Evolutionary conservation across 306 rosid species (phyloP).

Genomic region (Ziziphus jujuba): DNA sequence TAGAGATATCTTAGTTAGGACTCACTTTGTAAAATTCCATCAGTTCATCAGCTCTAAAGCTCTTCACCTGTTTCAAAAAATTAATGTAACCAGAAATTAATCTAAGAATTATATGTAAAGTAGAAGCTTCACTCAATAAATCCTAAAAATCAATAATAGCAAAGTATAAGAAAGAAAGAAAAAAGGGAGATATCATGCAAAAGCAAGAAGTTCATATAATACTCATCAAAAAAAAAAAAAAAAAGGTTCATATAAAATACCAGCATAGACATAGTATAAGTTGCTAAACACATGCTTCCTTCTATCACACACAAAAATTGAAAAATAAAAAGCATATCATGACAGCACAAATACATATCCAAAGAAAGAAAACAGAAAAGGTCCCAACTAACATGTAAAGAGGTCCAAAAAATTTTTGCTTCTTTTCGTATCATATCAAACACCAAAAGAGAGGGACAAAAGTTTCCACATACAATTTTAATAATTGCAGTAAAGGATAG

Average conservation of each 20-base stretch:
- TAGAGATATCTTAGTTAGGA: constrained; percentile 12
- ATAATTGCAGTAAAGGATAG: no score
- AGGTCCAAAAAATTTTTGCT: neutral
- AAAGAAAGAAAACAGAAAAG: neutral
- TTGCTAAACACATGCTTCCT: no score
- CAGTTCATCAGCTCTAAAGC: constrained; percentile 80
- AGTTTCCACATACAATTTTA: no score
- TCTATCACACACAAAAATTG: no score
- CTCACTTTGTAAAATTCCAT: constrained; percentile 95
- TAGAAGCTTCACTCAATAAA: no score
- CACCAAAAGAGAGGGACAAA: neutral
- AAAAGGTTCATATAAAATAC: no score
- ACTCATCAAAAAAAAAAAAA: no score
- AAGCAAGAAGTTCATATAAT: no score
- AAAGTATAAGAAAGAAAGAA: neutral
- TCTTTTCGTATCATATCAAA: neutral
- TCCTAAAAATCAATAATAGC: neutral
- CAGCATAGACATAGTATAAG: no score
- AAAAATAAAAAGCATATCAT: no score
- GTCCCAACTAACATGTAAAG: neutral
- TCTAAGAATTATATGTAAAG: neutral
- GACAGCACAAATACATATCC: no score
- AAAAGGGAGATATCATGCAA: no score
- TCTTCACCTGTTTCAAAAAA: constrained; percentile 50
- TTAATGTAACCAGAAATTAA: constrained; percentile 6